Conservation (phyloP, 352 stramenopile genomes). For the Phytophthora pisi region DNA sequence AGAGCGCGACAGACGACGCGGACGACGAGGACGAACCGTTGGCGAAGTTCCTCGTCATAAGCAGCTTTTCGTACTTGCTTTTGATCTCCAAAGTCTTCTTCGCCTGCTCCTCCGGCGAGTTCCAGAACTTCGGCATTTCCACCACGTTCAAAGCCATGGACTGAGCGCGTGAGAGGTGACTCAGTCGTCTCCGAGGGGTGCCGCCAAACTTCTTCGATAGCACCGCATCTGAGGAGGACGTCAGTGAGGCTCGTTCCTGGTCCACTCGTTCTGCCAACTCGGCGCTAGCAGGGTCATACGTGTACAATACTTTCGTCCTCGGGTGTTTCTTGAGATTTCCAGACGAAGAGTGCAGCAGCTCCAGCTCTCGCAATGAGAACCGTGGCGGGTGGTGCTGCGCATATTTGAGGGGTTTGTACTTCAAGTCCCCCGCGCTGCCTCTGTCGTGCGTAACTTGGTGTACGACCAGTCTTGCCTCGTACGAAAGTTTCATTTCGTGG, state of each 20-base stretch:
- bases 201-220: constrained; percentile 18
- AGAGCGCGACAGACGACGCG: constrained; percentile 30
- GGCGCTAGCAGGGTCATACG: constrained; percentile 35
- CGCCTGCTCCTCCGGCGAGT: constrained; percentile 41
- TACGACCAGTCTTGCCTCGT: constrained; percentile 70
- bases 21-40: constrained; percentile 31
- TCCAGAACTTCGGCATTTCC: constrained; percentile 51
- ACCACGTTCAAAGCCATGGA: constrained; percentile 49
- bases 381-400: constrained; percentile 53
- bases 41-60: constrained; percentile 33
- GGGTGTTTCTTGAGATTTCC: constrained; percentile 30
- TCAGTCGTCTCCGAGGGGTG: constrained; percentile 16
- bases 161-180: constrained; percentile 29
- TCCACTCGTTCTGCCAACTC: constrained; percentile 35
- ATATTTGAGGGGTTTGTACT: constrained; percentile 84
- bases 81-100: constrained; percentile 46
- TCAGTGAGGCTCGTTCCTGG: constrained; percentile 23
- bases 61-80: constrained; percentile 48
- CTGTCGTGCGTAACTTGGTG: constrained; percentile 42
- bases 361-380: constrained; percentile 53
- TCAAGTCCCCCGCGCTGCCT: constrained; percentile 48
- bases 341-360: constrained; percentile 35
- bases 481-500: constrained; percentile 75
- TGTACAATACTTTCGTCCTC: constrained; percentile 36
- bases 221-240: constrained; percentile 14